Evolutionary conservation across 2,329 filamentous ascomycete genomes (phyloP).

Genomic region (Monosporascus sp.): DNA sequence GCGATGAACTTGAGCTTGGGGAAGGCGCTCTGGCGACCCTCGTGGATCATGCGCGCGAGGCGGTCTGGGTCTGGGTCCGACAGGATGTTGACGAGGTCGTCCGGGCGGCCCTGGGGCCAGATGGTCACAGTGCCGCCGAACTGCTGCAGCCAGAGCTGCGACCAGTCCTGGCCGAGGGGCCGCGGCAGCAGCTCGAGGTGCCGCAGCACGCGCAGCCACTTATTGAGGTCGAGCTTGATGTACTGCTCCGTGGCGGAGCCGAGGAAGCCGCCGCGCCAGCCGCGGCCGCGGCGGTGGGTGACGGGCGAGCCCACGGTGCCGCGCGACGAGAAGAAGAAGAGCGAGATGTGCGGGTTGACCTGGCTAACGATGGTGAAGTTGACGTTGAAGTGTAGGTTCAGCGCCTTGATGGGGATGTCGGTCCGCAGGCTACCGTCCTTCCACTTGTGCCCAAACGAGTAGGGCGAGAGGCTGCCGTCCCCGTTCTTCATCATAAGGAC

Average conservation of each 20-base stretch:
- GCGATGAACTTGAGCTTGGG: slow-evolving; percentile 87
- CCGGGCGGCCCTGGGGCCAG: slow-evolving; percentile 76
- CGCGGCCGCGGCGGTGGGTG: slow-evolving; percentile 85
- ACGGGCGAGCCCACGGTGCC: slow-evolving; percentile 90
- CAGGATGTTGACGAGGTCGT: slow-evolving; percentile 82
- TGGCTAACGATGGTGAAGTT: slow-evolving; percentile 88
- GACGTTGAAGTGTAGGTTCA: slow-evolving; percentile 97
- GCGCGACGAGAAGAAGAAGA: slow-evolving; percentile 96
- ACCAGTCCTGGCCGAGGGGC: slow-evolving; percentile 92
- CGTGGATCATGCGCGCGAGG: slow-evolving; percentile 81
- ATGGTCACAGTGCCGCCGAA: slow-evolving; percentile 95
- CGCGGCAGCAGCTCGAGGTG: slow-evolving; percentile 89
- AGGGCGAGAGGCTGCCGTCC: slow-evolving; percentile 74
- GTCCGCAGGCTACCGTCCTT: slow-evolving; percentile 93
- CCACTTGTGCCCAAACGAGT: slow-evolving; percentile 98
- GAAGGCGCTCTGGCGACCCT: slow-evolving; percentile 83
- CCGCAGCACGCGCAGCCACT: slow-evolving; percentile 93
- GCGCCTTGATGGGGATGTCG: slow-evolving; percentile 87
- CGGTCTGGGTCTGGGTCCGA: slow-evolving; percentile 72
- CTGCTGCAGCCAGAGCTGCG: slow-evolving; percentile 89
- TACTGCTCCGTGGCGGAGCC: slow-evolving; percentile 91
- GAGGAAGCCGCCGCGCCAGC: slow-evolving; percentile 93
- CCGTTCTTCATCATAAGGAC: slow-evolving; percentile 86
- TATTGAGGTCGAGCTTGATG: slow-evolving; percentile 91
- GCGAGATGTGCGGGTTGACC: slow-evolving; percentile 95